Percentiles rank a stretch among this genome's conserved stretches.
Evolutionary conservation across 2,329 filamentous ascomycete species (phyloP).

Genomic region (Scortechinia acanthostroma): DNA sequence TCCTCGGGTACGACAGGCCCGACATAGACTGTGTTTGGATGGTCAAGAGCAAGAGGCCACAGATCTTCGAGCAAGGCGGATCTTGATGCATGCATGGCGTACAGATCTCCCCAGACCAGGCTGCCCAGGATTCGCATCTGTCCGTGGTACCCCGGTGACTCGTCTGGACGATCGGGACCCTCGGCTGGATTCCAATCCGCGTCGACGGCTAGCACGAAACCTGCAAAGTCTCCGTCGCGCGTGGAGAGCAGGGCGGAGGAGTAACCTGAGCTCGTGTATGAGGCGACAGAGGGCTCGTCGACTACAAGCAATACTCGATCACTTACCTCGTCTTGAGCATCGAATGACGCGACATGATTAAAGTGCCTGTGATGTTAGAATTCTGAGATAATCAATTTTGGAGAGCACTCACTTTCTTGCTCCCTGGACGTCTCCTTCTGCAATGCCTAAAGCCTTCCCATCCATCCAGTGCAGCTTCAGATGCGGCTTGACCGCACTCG

Average conservation of each 20-base stretch:
- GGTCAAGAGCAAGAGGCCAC: constrained; percentile 16
- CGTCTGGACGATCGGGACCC: constrained; percentile 7
- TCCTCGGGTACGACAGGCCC: constrained; percentile 7
- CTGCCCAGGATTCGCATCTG: constrained; percentile 16
- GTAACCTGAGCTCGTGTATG: neutral
- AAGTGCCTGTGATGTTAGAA: neutral
- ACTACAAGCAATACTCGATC: neutral
- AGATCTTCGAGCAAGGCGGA: constrained; percentile 9
- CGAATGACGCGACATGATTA: neutral
- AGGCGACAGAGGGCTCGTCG: constrained; percentile 5
- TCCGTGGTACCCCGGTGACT: constrained; percentile 11
- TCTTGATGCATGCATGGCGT: constrained; percentile 9
- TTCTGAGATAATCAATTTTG: neutral
- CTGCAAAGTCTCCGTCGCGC: constrained; percentile 8
- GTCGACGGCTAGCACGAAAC: constrained; percentile 14
- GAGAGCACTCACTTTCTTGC: constrained; percentile 5
- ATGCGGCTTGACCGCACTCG: constrained; percentile 9
- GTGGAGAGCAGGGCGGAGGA: constrained; percentile 8
- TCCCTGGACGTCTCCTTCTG: constrained; percentile 7
- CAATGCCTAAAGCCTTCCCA: constrained; percentile 10
- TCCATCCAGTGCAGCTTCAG: constrained; percentile 16
- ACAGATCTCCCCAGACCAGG: constrained; percentile 17
- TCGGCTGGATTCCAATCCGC: constrained; percentile 9
- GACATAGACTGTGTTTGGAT: constrained; percentile 15
- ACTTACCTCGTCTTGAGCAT: too few relatives aligned